Percentiles rank a stretch among this genome's conserved stretches.
Conservation (phyloP, 2,329 filamentous ascomycete species). For the Chaetomiaceae sp. region DNA sequence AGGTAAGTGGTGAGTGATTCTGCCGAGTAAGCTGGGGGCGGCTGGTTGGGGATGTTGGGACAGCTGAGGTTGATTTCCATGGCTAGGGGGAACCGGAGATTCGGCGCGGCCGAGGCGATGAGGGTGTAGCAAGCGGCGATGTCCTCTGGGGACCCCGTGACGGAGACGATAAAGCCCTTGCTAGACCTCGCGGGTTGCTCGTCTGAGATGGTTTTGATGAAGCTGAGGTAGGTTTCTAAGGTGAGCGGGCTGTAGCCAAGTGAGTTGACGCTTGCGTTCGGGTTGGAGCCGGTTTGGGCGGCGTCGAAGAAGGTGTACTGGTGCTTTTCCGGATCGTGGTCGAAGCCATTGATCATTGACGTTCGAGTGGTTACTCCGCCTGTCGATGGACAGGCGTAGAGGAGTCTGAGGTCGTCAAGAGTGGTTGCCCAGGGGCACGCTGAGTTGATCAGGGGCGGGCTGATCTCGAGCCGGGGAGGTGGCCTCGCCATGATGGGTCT, state of each 20-base stretch:
- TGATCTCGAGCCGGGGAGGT: constrained; percentile 50
- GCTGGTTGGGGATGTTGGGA: constrained; percentile 65
- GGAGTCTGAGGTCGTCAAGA: constrained; percentile 53
- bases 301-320: constrained; percentile 62
- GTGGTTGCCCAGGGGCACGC: constrained; percentile 73
- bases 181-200: constrained; percentile 10
- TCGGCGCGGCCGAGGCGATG: constrained; percentile 38
- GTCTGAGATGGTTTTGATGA: constrained; percentile 47
- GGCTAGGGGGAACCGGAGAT: constrained; percentile 49
- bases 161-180: constrained; percentile 66
- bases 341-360: constrained; percentile 60
- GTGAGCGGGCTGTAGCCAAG: constrained; percentile 68
- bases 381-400: constrained; percentile 59
- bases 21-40: constrained; percentile 66
- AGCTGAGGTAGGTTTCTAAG: constrained; percentile 55
- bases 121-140: constrained; percentile 52
- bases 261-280: constrained; percentile 57
- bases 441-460: constrained; percentile 68
- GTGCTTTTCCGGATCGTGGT: constrained; percentile 56
- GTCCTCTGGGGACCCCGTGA: constrained; percentile 60
- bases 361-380: constrained; percentile 75
- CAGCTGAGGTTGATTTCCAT: constrained; percentile 78
- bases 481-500: constrained; percentile 15
- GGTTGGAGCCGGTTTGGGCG: constrained; percentile 20
- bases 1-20: constrained; percentile 53